These are phyloP conservation scores for Gryganskiella cystojenkinii DNA, from an alignment of 192 early-diverging fungal genomes.

Conservation along the genomic window DNA sequence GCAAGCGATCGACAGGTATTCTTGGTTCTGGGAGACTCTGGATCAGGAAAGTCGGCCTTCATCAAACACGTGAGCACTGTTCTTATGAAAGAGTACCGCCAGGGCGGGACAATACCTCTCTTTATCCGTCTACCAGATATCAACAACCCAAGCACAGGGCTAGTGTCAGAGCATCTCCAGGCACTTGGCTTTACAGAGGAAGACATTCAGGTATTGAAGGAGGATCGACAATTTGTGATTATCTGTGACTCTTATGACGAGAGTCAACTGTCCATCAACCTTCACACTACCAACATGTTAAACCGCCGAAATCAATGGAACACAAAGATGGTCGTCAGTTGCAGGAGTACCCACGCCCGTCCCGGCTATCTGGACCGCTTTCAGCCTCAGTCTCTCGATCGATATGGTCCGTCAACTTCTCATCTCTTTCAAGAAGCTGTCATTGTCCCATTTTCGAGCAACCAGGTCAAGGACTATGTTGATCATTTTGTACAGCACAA, in stretches of 20 bases:
- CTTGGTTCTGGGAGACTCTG: neutral
- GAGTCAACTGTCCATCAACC: neutral
- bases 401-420: neutral
- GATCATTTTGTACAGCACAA: neutral
- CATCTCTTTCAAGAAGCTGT: slow-evolving; percentile 5
- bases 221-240: neutral
- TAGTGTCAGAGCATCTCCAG: neutral
- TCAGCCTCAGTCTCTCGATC: neutral
- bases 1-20: neutral
- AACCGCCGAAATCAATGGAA: neutral
- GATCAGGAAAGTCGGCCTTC: neutral
- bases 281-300: neutral
- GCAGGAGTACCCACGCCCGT: neutral
- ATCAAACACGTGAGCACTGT: neutral
- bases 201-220: neutral
- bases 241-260: neutral
- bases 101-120: neutral
- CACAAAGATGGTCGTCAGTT: neutral
- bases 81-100: neutral
- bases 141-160: neutral
- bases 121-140: neutral
- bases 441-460: neutral
- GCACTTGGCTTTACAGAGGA: neutral
- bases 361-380: neutral
- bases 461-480: neutral